Evolutionary conservation across 805 yeast species (phyloP), one percentile per base, ranked within the genome.

Genomic region (Suhomyces kilbournensis): DNA sequence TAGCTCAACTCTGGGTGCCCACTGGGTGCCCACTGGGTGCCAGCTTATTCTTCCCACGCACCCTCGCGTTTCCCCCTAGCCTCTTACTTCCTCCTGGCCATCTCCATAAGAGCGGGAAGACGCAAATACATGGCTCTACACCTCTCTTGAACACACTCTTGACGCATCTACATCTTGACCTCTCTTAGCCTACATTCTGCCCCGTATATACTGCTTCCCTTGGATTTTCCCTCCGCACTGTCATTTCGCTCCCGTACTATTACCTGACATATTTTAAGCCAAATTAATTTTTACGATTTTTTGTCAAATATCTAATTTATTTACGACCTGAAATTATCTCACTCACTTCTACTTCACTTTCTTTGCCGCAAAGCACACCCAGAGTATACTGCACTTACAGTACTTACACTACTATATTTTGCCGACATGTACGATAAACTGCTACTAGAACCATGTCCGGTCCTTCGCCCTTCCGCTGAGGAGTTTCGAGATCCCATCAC

Each of bases 401-500:
- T 28, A 28, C 32, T 28, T 26, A 12, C 12, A 32, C 17, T 17
- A 32, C 7, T 7, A 32, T 5, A 6, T 3, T 14, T 12, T n/a
- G 7, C 17, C 46, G 32, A 7, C 7, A 50, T 50, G 53, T 66
- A 62, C 46, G 63, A 64, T 50, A 65, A 65, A 53, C 51, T 54
- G 9, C 56, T 58, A 23, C 53, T 64, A 32, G 53, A 52, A 30
- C 78, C 77, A 40, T 81, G 83, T 48, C 84, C 84, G 9, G 72
- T 76, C 14, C 66, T 81, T 38, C 65, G 63, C 23, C 86, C 85
- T 1, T 63, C 74, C 1, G 58, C 54, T 8, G 68, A 62, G 22
- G 80, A 82, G 61, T 82, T 82, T 58, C 61, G 56, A 4, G 74
- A 77, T 57, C 86, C 86, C 17, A 79, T 82, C 25, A 67, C 61